Conservation (phyloP, 768 basidiomycete species). For the Russula compacta region DNA sequence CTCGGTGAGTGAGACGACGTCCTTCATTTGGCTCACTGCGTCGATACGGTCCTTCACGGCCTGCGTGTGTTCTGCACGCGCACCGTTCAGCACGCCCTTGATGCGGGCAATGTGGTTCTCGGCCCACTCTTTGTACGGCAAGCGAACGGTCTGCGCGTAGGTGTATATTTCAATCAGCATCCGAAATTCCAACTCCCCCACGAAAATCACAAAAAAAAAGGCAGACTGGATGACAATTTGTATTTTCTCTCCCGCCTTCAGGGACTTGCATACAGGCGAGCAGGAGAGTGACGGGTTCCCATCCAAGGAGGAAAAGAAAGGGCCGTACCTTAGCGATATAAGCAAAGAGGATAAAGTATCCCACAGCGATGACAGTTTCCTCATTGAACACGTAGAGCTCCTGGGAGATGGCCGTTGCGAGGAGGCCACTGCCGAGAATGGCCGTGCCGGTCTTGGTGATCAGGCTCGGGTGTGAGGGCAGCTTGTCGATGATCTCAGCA, state of each 20-base stretch:
- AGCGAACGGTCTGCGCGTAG: constrained; percentile 51
- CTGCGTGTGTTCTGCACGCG: constrained; percentile 84
- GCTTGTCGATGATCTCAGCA: constrained; percentile 78
- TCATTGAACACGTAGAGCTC: constrained; percentile 98
- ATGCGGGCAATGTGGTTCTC: constrained; percentile 79
- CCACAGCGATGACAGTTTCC: constrained; percentile 83
- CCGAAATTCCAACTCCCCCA: background rate
- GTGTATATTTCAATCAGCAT: background rate
- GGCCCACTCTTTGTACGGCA: constrained; percentile 91
- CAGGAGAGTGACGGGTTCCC: background rate
- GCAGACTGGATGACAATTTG: background rate
- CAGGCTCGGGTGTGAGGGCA: constrained; percentile 76
- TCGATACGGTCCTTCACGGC: constrained; percentile 90
- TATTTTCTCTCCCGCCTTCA: background rate
- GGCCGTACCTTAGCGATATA: constrained; percentile 68
- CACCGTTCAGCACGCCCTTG: constrained; percentile 67
- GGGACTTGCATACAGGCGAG: background rate
- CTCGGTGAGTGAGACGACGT: constrained; percentile 86
- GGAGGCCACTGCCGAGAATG: constrained; percentile 79
- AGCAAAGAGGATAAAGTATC: constrained; percentile 73
- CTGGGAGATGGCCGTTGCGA: constrained; percentile 90
- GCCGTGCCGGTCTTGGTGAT: constrained; percentile 94
- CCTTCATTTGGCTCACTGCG: constrained; percentile 89
- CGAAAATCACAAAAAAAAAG: background rate
- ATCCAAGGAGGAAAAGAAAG: background rate